Conservation (phyloP, 1,284 basidiomycete species). For the Leccinum angustisporum region DNA sequence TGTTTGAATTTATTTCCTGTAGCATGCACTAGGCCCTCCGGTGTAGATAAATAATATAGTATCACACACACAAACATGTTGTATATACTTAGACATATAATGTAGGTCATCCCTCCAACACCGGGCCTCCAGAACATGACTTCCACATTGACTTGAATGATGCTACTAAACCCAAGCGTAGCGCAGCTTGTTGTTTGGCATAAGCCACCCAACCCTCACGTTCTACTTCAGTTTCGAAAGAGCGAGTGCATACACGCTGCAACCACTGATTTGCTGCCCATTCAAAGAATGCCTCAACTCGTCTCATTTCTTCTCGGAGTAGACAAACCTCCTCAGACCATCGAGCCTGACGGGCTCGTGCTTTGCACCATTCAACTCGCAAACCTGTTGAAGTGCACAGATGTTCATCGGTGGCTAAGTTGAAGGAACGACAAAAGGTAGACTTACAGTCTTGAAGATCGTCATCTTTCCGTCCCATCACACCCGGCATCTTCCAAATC, state of each 20-base stretch:
- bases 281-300: not conserved
- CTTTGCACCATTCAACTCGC: not conserved
- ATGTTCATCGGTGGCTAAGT: no score
- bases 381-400: not conserved
- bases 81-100: no score
- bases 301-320: not conserved
- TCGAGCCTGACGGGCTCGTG: not conserved
- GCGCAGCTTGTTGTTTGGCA: not conserved
- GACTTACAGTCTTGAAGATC: constrained; percentile 2
- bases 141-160: not conserved
- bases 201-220: not conserved
- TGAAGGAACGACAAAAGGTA: no score
- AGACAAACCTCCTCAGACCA: not conserved
- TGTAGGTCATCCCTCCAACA: no score
- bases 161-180: not conserved
- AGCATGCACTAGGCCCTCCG: no score
- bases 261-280: not conserved
- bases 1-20: no score
- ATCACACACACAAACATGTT: no score
- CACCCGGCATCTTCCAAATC: constrained; percentile 1
- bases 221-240: not conserved
- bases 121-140: no score
- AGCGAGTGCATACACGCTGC: not conserved
- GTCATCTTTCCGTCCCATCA: not conserved
- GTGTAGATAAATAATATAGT: no score